These are phyloP conservation scores for Chaetomium strumarium DNA, from an alignment of 2,329 filamentous ascomycete species.

Conservation along the genomic window DNA sequence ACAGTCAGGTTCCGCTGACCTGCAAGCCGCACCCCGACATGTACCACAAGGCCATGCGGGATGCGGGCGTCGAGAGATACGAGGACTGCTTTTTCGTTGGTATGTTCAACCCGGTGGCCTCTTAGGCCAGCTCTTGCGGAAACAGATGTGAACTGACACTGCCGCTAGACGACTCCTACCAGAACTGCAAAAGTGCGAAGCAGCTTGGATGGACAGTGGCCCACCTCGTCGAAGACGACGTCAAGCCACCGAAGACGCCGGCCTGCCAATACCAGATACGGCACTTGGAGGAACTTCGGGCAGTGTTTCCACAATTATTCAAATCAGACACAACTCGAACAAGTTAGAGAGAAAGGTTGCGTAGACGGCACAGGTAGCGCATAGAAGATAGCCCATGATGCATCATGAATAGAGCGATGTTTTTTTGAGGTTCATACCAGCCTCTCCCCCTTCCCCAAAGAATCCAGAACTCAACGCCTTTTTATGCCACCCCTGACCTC, in stretches of 20 bases:
- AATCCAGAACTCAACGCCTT: too few relatives aligned
- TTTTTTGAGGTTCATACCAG: neutral
- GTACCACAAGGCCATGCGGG: constrained; percentile 82
- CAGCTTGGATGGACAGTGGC: constrained; percentile 79
- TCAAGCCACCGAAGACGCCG: constrained; percentile 55
- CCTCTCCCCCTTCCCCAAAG: neutral
- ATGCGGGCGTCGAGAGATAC: constrained; percentile 63
- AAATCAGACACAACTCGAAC: constrained; percentile 37
- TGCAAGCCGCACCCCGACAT: constrained; percentile 84
- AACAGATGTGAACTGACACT: neutral
- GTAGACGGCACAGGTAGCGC: neutral
- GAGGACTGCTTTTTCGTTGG: constrained; percentile 89
- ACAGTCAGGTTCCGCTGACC: constrained; percentile 63
- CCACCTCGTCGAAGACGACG: constrained; percentile 76
- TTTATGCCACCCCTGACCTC: neutral
- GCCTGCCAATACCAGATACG: constrained; percentile 71
- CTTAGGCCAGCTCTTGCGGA: neutral
- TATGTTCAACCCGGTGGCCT: constrained; percentile 39
- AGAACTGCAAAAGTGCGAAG: constrained; percentile 73
- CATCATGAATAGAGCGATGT: neutral
- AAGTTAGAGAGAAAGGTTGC: neutral
- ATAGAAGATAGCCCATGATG: constrained; percentile 1
- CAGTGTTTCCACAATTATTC: constrained; percentile 80
- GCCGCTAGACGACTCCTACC: constrained; percentile 69
- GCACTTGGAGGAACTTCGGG: constrained; percentile 67